These are phyloP conservation scores for Solanum aculeatissimum DNA, from an alignment of 305 asterid genomes.

Conservation along the genomic window DNA sequence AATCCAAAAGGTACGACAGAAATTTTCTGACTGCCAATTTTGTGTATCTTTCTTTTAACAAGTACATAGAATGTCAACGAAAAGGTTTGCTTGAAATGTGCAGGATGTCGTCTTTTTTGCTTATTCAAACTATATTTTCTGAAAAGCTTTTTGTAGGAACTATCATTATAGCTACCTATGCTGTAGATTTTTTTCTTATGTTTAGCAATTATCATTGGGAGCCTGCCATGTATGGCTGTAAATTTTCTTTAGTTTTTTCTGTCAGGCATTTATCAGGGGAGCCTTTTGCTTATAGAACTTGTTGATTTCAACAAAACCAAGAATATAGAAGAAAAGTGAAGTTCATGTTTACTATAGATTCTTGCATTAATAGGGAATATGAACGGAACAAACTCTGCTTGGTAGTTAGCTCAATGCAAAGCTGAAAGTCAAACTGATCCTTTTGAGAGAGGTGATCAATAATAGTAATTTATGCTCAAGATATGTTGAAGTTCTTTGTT, in stretches of 20 bases:
- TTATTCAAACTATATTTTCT: not conserved
- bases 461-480: not conserved
- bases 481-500: not conserved
- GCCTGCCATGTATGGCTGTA: not conserved
- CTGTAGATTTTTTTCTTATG: not conserved
- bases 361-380: not conserved
- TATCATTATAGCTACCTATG: not conserved
- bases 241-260: not conserved
- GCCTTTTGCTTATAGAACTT: not conserved
- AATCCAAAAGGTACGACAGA: conserved; percentile 37
- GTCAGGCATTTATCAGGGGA: not conserved
- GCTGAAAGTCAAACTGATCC: not conserved
- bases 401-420: not conserved
- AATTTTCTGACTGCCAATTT: not conserved
- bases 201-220: not conserved
- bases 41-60: not conserved
- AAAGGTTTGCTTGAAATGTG: not conserved
- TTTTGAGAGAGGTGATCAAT: not conserved
- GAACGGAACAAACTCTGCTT: not conserved
- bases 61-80: not conserved
- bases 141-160: not conserved
- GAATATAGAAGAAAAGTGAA: not conserved
- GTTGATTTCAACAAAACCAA: not conserved
- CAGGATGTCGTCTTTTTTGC: not conserved
- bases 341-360: not conserved